These are phyloP conservation scores for Trichoderma parareesei DNA, from an alignment of 495 filamentous ascomycete genomes.

Conservation along the genomic window DNA sequence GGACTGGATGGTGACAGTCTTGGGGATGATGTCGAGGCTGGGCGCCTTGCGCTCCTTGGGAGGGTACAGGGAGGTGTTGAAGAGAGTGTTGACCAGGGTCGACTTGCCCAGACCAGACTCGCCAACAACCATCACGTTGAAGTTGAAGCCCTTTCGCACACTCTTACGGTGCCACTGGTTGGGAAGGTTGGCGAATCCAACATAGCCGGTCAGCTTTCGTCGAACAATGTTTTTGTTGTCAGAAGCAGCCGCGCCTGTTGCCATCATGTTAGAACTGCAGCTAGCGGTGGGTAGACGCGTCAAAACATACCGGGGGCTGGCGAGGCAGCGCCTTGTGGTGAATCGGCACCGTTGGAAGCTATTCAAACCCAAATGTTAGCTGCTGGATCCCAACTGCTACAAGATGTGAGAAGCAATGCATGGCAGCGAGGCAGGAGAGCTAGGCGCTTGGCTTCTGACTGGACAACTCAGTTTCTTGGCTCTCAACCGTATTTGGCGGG, in stretches of 20 bases:
- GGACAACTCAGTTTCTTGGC: background rate
- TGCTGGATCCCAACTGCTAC: background rate
- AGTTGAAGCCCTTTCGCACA: constrained; percentile 99
- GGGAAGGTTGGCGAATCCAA: constrained; percentile 96
- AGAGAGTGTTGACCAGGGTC: constrained; percentile 96
- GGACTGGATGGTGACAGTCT: constrained; percentile 97
- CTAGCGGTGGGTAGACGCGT: background rate
- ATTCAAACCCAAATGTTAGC: background rate
- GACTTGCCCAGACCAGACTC: constrained; percentile 99
- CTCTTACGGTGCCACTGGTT: constrained; percentile 99
- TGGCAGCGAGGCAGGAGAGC: background rate
- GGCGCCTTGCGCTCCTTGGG: constrained; percentile 96
- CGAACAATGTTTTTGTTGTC: constrained; percentile 97
- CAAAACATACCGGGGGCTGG: background rate
- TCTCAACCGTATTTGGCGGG: background rate
- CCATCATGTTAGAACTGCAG: background rate
- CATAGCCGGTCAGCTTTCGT: constrained; percentile 95
- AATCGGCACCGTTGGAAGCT: constrained; percentile 9
- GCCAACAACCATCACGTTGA: constrained; percentile 99
- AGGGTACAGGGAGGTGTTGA: constrained; percentile 98
- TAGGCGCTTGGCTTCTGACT: background rate
- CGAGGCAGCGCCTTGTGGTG: constrained; percentile 6
- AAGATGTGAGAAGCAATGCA: background rate
- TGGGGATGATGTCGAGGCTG: constrained; percentile 95
- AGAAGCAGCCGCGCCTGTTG: constrained; percentile 46